These are phyloP conservation scores for Niebla homalea DNA, from an alignment of 495 filamentous ascomycete species.

Conservation along the genomic window DNA sequence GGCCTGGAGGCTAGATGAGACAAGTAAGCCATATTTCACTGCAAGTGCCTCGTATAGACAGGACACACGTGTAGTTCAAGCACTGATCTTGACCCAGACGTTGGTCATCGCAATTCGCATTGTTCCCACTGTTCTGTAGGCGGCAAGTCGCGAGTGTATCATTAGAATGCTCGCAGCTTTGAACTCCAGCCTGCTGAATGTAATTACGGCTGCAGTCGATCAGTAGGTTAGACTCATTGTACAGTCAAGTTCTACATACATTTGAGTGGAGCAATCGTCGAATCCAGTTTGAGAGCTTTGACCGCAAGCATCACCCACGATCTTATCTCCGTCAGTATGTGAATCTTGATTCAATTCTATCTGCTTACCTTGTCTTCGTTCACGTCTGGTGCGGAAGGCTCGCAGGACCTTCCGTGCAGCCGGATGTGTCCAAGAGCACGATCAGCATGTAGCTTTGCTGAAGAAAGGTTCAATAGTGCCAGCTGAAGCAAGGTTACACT, in stretches of 20 bases:
- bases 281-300: slow-evolving; percentile 2
- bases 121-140: neutral
- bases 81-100: slow-evolving; percentile 10
- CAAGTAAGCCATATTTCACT: neutral
- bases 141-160: slow-evolving; percentile 5
- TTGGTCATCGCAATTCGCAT: slow-evolving; percentile 7
- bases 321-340: slow-evolving; percentile 1
- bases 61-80: slow-evolving; percentile 11
- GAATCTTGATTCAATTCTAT: neutral
- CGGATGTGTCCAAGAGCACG: no score
- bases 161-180: slow-evolving; percentile 4
- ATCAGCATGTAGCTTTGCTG: no score
- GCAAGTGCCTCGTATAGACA: neutral
- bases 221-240: no score
- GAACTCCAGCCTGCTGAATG: slow-evolving; percentile 3
- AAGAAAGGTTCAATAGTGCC: neutral
- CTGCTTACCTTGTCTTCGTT: slow-evolving; percentile 3
- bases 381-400: slow-evolving; percentile 8
- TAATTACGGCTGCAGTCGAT: neutral
- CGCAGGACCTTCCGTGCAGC: neutral
- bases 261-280: slow-evolving; percentile 5
- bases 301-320: slow-evolving; percentile 10
- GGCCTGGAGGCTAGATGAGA: slow-evolving; percentile 6
- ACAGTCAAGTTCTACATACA: neutral
- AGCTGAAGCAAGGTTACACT: neutral